Conservation (phyloP, 2,329 filamentous ascomycete species). For the Monilinia laxa region DNA sequence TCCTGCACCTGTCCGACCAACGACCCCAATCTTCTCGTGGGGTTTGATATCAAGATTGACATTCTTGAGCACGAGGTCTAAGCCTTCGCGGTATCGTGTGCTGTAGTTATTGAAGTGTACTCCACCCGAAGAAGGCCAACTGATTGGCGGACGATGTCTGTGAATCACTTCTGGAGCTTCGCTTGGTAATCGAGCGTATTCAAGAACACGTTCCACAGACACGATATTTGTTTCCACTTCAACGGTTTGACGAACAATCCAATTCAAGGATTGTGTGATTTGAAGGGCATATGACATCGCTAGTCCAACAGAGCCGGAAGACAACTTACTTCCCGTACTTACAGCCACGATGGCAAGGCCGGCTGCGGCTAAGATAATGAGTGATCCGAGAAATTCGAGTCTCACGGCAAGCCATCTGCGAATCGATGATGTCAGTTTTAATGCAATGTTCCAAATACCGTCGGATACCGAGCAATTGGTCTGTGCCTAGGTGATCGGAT, state of each 20-base stretch:
- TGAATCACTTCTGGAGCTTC: slow-evolving; percentile 94
- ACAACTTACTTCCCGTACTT: slow-evolving; percentile 61
- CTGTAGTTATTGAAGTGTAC: slow-evolving; percentile 93
- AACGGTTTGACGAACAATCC: slow-evolving; percentile 97
- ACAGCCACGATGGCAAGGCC: slow-evolving; percentile 81
- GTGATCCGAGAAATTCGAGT: slow-evolving; percentile 89
- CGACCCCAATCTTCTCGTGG: slow-evolving; percentile 96
- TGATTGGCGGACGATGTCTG: slow-evolving; percentile 79
- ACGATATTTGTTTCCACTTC: slow-evolving; percentile 99
- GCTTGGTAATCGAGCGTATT: slow-evolving; percentile 87
- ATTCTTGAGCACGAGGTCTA: slow-evolving; percentile 91
- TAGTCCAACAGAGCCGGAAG: slow-evolving; percentile 78
- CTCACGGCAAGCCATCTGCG: slow-evolving; percentile 87
- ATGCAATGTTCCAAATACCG: slow-evolving; percentile 3
- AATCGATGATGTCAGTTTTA: slow-evolving; percentile 18
- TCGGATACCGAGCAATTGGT: background rate
- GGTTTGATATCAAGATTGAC: slow-evolving; percentile 90
- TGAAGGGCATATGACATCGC: slow-evolving; percentile 96
- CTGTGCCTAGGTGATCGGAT: slow-evolving; percentile 6
- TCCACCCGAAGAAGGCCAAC: slow-evolving; percentile 87
- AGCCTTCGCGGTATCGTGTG: slow-evolving; percentile 83
- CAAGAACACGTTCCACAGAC: slow-evolving; percentile 93
- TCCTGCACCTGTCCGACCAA: slow-evolving; percentile 91
- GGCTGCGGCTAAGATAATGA: slow-evolving; percentile 88
- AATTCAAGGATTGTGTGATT: slow-evolving; percentile 96